These are phyloP conservation scores for Podila minutissima DNA, from an alignment of 192 early-diverging fungal genomes.

Conservation along the genomic window DNA sequence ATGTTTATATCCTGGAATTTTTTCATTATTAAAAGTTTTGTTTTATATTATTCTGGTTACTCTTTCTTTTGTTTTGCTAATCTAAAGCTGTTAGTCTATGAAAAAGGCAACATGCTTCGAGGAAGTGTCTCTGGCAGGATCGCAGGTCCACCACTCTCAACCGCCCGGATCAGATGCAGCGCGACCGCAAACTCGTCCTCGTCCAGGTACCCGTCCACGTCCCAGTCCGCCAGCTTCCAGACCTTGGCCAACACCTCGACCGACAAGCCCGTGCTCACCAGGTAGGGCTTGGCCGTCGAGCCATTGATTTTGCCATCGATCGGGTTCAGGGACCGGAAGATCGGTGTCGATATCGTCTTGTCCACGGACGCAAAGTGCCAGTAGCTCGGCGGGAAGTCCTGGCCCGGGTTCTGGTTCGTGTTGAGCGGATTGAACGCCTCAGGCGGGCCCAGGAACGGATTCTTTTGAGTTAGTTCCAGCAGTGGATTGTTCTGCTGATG, in stretches of 20 bases:
- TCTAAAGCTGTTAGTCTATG: not conserved
- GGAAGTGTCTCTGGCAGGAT: constrained; percentile 58
- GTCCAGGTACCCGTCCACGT: constrained; percentile 83
- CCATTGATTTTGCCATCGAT: constrained; percentile 70
- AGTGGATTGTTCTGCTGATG: constrained; percentile 75
- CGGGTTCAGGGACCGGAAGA: constrained; percentile 65
- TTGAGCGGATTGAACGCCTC: constrained; percentile 20
- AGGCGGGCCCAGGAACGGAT: constrained; percentile 59
- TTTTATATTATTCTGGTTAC: no score
- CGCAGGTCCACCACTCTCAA: constrained; percentile 49
- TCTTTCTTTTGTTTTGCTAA: not conserved
- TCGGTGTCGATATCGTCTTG: constrained; percentile 49
- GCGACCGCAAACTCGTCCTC: constrained; percentile 87
- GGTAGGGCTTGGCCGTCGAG: constrained; percentile 59
- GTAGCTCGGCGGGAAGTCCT: constrained; percentile 57
- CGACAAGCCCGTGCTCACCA: constrained; percentile 74
- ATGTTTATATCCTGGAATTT: no score
- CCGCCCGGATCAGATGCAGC: constrained; percentile 71
- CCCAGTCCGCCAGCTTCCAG: constrained; percentile 84
- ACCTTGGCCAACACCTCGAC: constrained; percentile 73
- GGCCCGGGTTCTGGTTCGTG: not conserved
- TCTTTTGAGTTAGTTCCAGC: constrained; percentile 64
- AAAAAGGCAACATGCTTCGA: constrained; percentile 50
- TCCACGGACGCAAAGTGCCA: constrained; percentile 67
- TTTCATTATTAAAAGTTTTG: no score